Conservation (phyloP, 2,329 filamentous ascomycete species). For the Aspergillus versicolor region DNA sequence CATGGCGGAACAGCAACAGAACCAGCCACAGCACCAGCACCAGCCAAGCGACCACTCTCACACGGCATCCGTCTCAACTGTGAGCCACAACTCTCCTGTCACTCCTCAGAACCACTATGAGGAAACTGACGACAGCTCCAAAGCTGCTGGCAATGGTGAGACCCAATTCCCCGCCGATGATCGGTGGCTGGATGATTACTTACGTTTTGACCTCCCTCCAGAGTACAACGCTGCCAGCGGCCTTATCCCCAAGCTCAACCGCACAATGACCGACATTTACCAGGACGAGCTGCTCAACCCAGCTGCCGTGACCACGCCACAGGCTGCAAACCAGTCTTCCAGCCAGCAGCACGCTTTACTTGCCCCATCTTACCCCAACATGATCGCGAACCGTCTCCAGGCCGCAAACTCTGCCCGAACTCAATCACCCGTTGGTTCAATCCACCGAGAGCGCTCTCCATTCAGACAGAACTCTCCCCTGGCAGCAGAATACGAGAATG, state of each 20-base stretch:
- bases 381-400: constrained; percentile 75
- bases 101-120: constrained; percentile 59
- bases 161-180: constrained; percentile 36
- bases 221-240: constrained; percentile 50
- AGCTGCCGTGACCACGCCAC: constrained; percentile 38
- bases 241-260: constrained; percentile 70
- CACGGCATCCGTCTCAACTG: constrained; percentile 59
- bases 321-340: constrained; percentile 29
- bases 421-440: constrained; percentile 53
- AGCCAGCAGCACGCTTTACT: constrained; percentile 33
- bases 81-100: constrained; percentile 60
- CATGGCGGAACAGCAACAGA: constrained; percentile 49
- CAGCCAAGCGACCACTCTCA: constrained; percentile 51
- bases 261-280: constrained; percentile 83
- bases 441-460: constrained; percentile 71
- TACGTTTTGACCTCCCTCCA: constrained; percentile 60
- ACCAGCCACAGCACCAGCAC: constrained; percentile 35
- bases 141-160: constrained; percentile 56
- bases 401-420: constrained; percentile 70
- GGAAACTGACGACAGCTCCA: constrained; percentile 52
- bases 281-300: constrained; percentile 78
- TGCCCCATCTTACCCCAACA: constrained; percentile 56
- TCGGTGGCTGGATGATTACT: constrained; percentile 63
- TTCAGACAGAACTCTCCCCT: constrained; percentile 72
- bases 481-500: constrained; percentile 48